Conservation (phyloP, 441 rosid genomes). For the Pelargonium cotyledonis region DNA sequence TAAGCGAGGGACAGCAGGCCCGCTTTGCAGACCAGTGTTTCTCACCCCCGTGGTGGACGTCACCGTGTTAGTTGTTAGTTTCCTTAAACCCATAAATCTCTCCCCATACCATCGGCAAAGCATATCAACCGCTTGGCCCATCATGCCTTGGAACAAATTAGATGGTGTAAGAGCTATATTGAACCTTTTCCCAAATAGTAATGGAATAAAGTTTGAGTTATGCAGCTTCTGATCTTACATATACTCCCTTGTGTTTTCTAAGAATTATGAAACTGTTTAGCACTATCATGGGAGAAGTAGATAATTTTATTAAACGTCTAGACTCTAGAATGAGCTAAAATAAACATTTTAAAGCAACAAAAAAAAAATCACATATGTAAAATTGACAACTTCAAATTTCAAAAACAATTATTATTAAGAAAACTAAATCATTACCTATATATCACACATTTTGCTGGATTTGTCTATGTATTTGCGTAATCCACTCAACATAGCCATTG, state of each 20-base stretch:
- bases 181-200: background rate
- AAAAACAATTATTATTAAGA: background rate
- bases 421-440: constrained; percentile 32
- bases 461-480: constrained; percentile 72
- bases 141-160: too few species aligned
- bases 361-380: too few species aligned
- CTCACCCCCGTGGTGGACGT: too few species aligned
- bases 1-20: too few species aligned
- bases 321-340: background rate
- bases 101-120: too few species aligned
- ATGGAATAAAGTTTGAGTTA: background rate
- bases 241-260: background rate
- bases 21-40: too few species aligned
- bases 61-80: too few species aligned
- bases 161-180: too few species aligned
- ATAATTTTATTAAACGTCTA: background rate
- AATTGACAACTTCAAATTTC: too few species aligned
- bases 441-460: constrained; percentile 64
- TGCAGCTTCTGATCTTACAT: too few species aligned
- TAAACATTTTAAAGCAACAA: background rate
- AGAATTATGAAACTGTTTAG: background rate
- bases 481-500: constrained; percentile 77
- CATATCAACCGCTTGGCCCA: too few species aligned
- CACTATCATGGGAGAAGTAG: background rate
- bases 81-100: too few species aligned